phyloP scores from a whole-genome alignment of 768 basidiomycete species.

The Rhizopogon vinicolor region DNA sequence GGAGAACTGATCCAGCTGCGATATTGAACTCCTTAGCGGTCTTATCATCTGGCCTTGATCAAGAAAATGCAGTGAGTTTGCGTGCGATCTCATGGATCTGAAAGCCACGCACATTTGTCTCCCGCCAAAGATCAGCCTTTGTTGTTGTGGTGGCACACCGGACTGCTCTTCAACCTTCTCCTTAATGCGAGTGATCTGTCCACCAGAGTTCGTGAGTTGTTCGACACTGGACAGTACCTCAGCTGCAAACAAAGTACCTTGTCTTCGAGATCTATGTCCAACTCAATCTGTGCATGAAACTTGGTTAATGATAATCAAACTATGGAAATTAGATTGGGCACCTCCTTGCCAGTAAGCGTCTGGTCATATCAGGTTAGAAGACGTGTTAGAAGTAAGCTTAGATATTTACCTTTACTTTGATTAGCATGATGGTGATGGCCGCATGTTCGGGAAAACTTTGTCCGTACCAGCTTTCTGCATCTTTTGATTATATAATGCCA shows the following conservation, averaged over 20 bases:
- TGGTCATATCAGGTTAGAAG: conserved; percentile 23
- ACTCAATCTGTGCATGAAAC: conserved; percentile 63
- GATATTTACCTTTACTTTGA: conserved; percentile 78
- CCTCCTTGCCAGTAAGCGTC: conserved; percentile 98
- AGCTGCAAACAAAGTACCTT: conserved; percentile 41
- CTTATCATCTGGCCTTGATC: conserved; percentile 86
- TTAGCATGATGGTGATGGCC: conserved; percentile 50
- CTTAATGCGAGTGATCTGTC: conserved; percentile 88
- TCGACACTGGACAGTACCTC: neutral
- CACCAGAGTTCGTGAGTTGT: conserved; percentile 1
- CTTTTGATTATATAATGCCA: too few relatives aligned
- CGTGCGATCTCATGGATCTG: neutral
- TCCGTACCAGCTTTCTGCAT: too few relatives aligned
- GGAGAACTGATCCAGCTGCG: conserved; percentile 79
- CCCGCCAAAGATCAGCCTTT: conserved; percentile 89
- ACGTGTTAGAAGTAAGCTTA: neutral
- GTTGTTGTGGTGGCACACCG: conserved; percentile 94
- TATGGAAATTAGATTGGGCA: conserved; percentile 24
- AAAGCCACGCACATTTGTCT: conserved; percentile 75
- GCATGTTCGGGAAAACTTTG: too few relatives aligned
- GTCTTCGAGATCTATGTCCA: conserved; percentile 90
- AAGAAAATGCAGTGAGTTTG: neutral
- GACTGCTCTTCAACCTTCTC: conserved; percentile 98
- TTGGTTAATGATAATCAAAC: conserved; percentile 9
- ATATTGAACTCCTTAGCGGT: conserved; percentile 82